Conservation (phyloP, 1,284 basidiomycete genomes). For the Cyathus pygmaeus region DNA sequence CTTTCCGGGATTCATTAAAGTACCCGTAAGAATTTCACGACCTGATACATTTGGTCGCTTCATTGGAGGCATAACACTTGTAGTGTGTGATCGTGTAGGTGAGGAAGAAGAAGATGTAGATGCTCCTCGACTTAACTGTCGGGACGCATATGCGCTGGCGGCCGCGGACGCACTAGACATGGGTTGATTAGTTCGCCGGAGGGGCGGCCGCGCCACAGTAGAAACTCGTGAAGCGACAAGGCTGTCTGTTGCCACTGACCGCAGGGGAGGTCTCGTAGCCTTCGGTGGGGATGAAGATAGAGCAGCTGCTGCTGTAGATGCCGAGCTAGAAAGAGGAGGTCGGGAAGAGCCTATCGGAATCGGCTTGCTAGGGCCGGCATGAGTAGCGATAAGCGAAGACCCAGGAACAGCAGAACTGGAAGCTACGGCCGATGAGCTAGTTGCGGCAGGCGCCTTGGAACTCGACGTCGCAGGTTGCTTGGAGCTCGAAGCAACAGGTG, state of each 20-base stretch:
- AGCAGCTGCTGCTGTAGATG: slow-evolving; percentile 10
- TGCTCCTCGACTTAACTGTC: background rate
- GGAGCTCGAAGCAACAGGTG: no score
- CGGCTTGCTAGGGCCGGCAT: no score
- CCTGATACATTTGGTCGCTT: slow-evolving; percentile 22
- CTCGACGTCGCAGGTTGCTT: background rate
- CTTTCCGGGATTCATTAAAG: slow-evolving; percentile 15
- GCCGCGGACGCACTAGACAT: background rate
- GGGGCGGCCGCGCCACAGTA: no score
- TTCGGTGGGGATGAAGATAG: slow-evolving; percentile 13
- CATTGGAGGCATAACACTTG: background rate
- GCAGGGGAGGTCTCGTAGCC: slow-evolving; percentile 4
- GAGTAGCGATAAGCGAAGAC: no score
- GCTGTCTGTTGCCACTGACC: background rate
- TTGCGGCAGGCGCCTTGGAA: no score
- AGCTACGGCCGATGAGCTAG: background rate
- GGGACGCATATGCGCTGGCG: background rate
- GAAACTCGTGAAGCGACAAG: background rate
- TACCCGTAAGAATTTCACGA: slow-evolving; percentile 20
- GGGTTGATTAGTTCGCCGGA: background rate
- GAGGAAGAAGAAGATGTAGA: background rate
- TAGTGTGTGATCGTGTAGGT: background rate
- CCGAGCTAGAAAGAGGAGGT: slow-evolving; percentile 11
- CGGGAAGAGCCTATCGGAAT: slow-evolving; percentile 7
- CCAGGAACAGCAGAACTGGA: slow-evolving; percentile 9